These are phyloP conservation scores for Penicillium sp. DNA, from an alignment of 2,329 filamentous ascomycete species.

Conservation along the genomic window DNA sequence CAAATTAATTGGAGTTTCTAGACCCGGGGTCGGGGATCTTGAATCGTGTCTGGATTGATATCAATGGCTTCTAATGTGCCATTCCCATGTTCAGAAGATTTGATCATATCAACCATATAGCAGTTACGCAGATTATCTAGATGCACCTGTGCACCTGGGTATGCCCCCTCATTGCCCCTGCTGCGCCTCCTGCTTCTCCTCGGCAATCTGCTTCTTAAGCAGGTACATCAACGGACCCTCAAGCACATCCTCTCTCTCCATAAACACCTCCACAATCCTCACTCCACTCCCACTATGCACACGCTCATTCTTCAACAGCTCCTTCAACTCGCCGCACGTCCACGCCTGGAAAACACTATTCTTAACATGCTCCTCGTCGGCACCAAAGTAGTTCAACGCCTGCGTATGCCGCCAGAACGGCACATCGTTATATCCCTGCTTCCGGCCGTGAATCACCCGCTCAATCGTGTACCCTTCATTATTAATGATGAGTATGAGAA, in stretches of 20 bases:
- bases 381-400: slow-evolving; percentile 53
- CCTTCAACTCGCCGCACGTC: slow-evolving; percentile 51
- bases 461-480: slow-evolving; percentile 64
- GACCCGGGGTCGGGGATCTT: not conserved
- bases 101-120: not conserved
- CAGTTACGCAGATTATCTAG: not conserved
- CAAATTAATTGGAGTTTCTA: slow-evolving; percentile 4
- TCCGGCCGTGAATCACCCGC: slow-evolving; percentile 57
- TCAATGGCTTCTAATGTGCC: not conserved
- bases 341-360: slow-evolving; percentile 44
- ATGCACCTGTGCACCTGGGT: no score
- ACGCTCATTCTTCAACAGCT: slow-evolving; percentile 38
- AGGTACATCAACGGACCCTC: slow-evolving; percentile 33
- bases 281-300: slow-evolving; percentile 43
- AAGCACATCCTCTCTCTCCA: slow-evolving; percentile 41
- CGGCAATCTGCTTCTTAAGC: slow-evolving; percentile 32
- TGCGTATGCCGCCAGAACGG: slow-evolving; percentile 54
- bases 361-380: slow-evolving; percentile 36
- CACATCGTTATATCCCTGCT: slow-evolving; percentile 59
- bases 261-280: slow-evolving; percentile 46
- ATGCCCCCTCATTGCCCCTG: not conserved
- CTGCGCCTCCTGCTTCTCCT: slow-evolving; percentile 21
- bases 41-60: not conserved
- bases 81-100: not conserved
- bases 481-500: slow-evolving; percentile 57